Conservation (phyloP, 2,329 filamentous ascomycete species). For the Diaporthe vexans region DNA sequence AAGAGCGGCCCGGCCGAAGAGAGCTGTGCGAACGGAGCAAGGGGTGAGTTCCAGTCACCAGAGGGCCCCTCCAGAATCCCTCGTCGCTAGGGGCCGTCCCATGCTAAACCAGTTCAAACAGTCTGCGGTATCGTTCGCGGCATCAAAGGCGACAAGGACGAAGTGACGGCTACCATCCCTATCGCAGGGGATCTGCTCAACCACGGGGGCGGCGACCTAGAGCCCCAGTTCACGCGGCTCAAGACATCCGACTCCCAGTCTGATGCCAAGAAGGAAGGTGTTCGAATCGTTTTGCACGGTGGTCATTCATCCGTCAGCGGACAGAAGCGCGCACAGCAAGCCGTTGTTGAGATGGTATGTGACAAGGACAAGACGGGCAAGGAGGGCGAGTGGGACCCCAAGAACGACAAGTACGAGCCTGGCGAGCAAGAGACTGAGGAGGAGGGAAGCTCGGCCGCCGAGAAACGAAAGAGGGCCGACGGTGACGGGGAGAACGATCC, state of each 20-base stretch:
- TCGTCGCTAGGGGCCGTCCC: background rate
- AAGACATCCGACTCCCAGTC: slow-evolving; percentile 73
- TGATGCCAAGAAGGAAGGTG: slow-evolving; percentile 78
- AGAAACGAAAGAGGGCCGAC: slow-evolving; percentile 42
- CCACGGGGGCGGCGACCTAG: slow-evolving; percentile 70
- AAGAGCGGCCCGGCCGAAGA: slow-evolving; percentile 68
- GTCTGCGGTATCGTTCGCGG: slow-evolving; percentile 82
- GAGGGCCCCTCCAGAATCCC: background rate
- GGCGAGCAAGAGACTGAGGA: slow-evolving; percentile 35
- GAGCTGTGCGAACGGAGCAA: slow-evolving; percentile 77
- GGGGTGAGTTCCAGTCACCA: slow-evolving; percentile 63
- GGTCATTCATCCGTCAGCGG: slow-evolving; percentile 69
- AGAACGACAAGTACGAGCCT: slow-evolving; percentile 65
- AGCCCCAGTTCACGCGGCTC: slow-evolving; percentile 76
- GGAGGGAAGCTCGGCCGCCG: slow-evolving; percentile 40
- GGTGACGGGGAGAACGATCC: slow-evolving; percentile 51
- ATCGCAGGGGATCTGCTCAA: slow-evolving; percentile 80
- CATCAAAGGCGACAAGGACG: slow-evolving; percentile 63
- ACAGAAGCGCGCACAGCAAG: slow-evolving; percentile 74
- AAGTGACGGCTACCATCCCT: slow-evolving; percentile 73
- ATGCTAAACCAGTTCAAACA: slow-evolving; percentile 49
- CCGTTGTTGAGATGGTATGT: slow-evolving; percentile 89
- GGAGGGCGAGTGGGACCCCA: slow-evolving; percentile 74
- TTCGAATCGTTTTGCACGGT: slow-evolving; percentile 78
- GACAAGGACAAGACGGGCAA: slow-evolving; percentile 79